Evolutionary conservation across 1,284 basidiomycete species (phyloP), one percentile per base, ranked within the genome.

Genomic region (Prillingera fragicola): DNA sequence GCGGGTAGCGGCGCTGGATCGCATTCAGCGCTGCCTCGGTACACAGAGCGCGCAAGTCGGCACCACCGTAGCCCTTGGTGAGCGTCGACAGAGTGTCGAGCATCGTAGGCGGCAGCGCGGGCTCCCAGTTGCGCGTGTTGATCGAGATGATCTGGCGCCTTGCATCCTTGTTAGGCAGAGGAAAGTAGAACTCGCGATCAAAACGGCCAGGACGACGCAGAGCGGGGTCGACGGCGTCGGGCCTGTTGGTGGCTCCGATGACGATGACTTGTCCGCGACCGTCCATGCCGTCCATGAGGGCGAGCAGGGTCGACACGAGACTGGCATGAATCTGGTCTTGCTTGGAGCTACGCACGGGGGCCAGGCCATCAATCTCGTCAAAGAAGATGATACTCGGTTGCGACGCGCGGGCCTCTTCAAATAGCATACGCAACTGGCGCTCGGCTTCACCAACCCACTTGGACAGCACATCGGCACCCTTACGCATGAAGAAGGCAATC

Each of bases 381-480:
- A 99, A 97, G 75, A 98, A 98, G 66, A 99, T 98, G 62, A 98
- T 99, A 55, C 84, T 87, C 0, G 95, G 95, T 63, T 98, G 94
- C 41, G 82, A 85, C 43, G 84, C 84, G 33, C 84, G 80, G 1
- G 95, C 95, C 73, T 98, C 95, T 57, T 98, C 94, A 67, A 99
- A 99, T 8, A 99, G 77, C 41, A 98, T 78, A 1, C 95, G 82
- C 6, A 98, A 78, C 68, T 98, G 95, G 4, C 95, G 82, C 65
- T 98, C 95, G 2, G 95, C 95, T 72, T 99, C 95, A 47, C 95
- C 95, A 10, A 99, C 94, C 95, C 95, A 99, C 73, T 98, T 98
- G 7, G 90, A 95, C 21, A 98, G 77, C 57, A 88, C 91, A 69
- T 99, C 95, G 18, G 95, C 95, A 29, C 95, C 95, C 72, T 99